A percentile compares a stretch with the other conserved stretches of the same genome.
Conservation (phyloP, 176 grass and related monocot genomes). For the Avena eriantha region DNA sequence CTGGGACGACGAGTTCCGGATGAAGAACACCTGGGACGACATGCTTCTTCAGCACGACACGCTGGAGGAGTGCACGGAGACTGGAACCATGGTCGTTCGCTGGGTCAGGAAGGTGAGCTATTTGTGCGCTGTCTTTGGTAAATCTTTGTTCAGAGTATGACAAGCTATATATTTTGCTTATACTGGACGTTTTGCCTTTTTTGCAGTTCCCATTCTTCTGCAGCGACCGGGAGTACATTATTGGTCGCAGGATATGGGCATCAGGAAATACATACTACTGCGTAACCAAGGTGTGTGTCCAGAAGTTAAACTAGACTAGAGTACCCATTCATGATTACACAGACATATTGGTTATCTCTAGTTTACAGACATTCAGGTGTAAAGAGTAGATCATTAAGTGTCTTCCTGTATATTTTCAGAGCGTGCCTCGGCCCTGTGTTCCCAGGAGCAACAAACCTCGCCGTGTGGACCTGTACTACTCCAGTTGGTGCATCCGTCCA, state of each 20-base stretch:
- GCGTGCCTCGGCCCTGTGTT: constrained; percentile 68
- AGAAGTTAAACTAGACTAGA: background rate
- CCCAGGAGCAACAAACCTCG: constrained; percentile 80
- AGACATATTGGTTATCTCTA: background rate
- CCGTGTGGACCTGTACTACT: constrained; percentile 97
- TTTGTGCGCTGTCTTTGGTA: background rate
- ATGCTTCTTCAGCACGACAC: constrained; percentile 85
- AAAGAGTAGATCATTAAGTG: background rate
- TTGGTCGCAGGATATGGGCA: constrained; percentile 91
- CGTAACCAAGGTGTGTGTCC: constrained; percentile 71
- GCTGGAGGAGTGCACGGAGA: constrained; percentile 67
- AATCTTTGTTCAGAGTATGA: background rate
- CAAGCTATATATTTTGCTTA: background rate
- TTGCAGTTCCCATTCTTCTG: constrained; percentile 98
- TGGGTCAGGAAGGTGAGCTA: constrained; percentile 87
- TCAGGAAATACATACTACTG: constrained; percentile 77
- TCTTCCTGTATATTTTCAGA: constrained; percentile 48
- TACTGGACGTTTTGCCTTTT: background rate
- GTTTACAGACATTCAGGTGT: background rate
- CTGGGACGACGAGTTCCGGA: constrained; percentile 96
- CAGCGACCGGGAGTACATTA: constrained; percentile 91
- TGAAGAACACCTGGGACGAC: constrained; percentile 80
- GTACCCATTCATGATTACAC: background rate
- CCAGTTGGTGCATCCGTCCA: constrained; percentile 97
- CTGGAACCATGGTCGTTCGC: constrained; percentile 78